Percentiles rank a stretch among this genome's conserved stretches.
phyloP scores from a whole-genome alignment of 2,329 filamentous ascomycete genomes.

The Tolypocladium tropicale region DNA sequence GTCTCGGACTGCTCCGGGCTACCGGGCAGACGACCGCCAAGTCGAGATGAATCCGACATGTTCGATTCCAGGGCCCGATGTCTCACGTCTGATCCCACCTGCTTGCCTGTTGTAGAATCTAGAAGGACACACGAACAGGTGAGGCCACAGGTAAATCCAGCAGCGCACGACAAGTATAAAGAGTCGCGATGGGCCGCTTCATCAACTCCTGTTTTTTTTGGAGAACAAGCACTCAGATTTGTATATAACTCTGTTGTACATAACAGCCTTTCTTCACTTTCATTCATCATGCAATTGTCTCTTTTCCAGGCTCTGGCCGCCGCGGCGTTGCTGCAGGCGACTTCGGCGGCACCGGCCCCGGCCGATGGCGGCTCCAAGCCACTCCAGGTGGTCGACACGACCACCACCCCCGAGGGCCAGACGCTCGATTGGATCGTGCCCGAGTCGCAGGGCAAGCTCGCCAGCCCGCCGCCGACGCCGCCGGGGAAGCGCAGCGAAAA shows the following conservation, averaged over 20 bases:
- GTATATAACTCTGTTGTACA: background rate
- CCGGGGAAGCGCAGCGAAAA: background rate
- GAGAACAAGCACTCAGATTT: background rate
- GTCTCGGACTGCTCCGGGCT: background rate
- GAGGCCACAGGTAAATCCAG: background rate
- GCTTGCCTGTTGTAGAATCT: background rate
- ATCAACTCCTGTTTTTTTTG: background rate
- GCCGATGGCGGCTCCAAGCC: background rate
- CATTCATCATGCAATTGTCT: background rate
- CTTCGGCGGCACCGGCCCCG: background rate
- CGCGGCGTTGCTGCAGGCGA: background rate
- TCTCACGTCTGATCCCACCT: background rate
- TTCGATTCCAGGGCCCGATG: background rate
- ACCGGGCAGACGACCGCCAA: background rate
- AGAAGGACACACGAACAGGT: too few relatives aligned
- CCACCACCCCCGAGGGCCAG: slow-evolving; percentile 4
- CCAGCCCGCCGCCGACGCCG: slow-evolving; percentile 2
- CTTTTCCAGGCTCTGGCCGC: background rate
- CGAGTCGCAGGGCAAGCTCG: slow-evolving; percentile 7
- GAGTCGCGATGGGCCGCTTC: background rate
- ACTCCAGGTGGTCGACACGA: slow-evolving; percentile 8
- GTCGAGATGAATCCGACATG: background rate
- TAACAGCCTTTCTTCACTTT: background rate
- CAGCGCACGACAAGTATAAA: background rate
- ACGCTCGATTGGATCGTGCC: slow-evolving; percentile 10